phyloP scores from a whole-genome alignment of 192 early-diverging fungal species.

The Coemansia sp. region DNA sequence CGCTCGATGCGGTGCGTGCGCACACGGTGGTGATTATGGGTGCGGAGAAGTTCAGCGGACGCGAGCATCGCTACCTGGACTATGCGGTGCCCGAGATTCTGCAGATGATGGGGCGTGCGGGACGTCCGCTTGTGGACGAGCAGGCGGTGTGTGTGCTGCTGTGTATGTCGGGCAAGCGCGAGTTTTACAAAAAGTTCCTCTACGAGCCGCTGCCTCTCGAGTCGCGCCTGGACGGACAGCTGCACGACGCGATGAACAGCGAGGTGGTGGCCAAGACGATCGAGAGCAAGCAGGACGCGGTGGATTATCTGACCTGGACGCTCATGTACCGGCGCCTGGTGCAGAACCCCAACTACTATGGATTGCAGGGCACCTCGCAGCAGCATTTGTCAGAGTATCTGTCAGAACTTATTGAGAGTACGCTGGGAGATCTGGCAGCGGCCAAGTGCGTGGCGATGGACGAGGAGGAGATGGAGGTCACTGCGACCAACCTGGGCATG shows the following conservation, averaged over 20 bases:
- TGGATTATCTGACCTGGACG: slow-evolving; percentile 99
- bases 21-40: slow-evolving; percentile 93
- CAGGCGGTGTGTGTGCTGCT: slow-evolving; percentile 84
- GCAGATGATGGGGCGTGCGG: slow-evolving; percentile 98
- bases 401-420: slow-evolving; percentile 92
- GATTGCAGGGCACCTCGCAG: slow-evolving; percentile 79
- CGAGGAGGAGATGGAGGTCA: slow-evolving; percentile 45
- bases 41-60: slow-evolving; percentile 90
- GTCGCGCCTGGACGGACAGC: slow-evolving; percentile 86
- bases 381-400: slow-evolving; percentile 88
- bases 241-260: slow-evolving; percentile 97
- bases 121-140: slow-evolving; percentile 59
- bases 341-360: slow-evolving; percentile 97
- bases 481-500: slow-evolving; percentile 91
- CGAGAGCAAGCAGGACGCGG: slow-evolving; percentile 96
- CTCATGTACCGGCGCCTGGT: slow-evolving; percentile 95
- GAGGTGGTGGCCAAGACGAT: slow-evolving; percentile 95
- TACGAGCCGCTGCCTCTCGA: slow-evolving; percentile 95
- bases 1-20: slow-evolving; percentile 66
- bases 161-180: slow-evolving; percentile 92
- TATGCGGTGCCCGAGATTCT: slow-evolving; percentile 93
- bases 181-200: slow-evolving; percentile 97
- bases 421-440: slow-evolving; percentile 78
- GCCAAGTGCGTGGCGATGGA: slow-evolving; percentile 66
- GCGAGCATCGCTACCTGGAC: slow-evolving; percentile 94